Base-by-base conservation (phyloP, 2,329 filamentous ascomycete species). In the Alternaria hordeiaustralica region DNA sequence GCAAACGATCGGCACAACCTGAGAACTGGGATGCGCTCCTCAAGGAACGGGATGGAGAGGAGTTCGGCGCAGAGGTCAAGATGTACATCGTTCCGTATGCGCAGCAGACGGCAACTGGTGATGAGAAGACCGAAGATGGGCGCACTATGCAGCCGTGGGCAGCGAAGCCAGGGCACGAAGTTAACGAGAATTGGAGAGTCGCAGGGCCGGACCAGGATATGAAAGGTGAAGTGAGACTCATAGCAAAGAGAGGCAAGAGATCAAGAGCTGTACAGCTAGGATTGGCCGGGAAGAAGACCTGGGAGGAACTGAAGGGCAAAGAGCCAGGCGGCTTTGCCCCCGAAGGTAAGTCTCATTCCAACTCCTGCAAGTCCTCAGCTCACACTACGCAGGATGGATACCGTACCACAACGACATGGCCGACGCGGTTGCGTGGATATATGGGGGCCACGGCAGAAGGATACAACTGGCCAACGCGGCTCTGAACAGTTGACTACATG, bases 331-430 rank as follows among this genome's bases (percentile, higher is more conserved):
- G 68, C 1, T 78, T 78, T 58, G 63, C 57, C 6, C 66, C 68
- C 47, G 64, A 73, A 71, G 75, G 76, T 78, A 50, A 61, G 72
- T 60, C 45, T 23, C 18, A 23, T 59, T 47, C 7, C 13, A n/a
- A 30, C 18, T 43, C 1, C 7, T 53, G 28, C 20, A 13, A 7
- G 8, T 18, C 2, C 5, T 2, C 46, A n/a, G 13, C 61, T 70
- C 26, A 70, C 26, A 15, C 25, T 26, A 2, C 18, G 18, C 53
- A 78, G 77, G 72, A 60, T 79, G 76, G 76, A 68, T 45, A 11
- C 76, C 77, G 2, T 79, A 79, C 49, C 68, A 77, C 56, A 71
- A 78, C 54, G 74, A 79, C 55, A 77, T 76, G 74, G 74, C 76
- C 6, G 77, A 79, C 60, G 76, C 76, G 12, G 70, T 76, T 25